Base-by-base conservation (phyloP, 805 yeast genomes). In the Hanseniaspora valbyensis region DNA sequence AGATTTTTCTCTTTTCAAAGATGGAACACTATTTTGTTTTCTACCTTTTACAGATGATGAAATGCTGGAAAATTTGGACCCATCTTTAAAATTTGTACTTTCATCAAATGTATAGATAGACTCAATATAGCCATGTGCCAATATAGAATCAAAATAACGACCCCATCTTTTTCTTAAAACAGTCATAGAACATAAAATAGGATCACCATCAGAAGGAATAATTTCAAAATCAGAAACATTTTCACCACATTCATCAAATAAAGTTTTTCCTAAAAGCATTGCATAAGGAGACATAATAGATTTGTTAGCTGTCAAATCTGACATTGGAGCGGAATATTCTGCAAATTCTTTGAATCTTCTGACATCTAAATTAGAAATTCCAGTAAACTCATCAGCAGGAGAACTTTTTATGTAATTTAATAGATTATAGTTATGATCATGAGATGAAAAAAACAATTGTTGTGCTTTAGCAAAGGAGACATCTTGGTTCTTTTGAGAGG, bases 141-240 rank as follows among this genome's bases (percentile, higher is more conserved):
- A 61, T 16, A 83, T 54, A 55, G 71, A 71, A 55, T 80, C 80
- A 59, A 84, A 84, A 54, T 75, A 80, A 30, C 76, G 63, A 0
- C 92, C 92, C 94, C 94, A 84, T 59, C 92, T 69, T 56, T 79
- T 81, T 56, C 83, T 70, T 49, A 84, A 68, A 3, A 83, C 66
- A 55, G 69, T 71, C 43, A 78, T 53, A 0, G 89, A 81, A 3
- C 80, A 77, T 0, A 81, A 77, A 14, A 81, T 69, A n/a, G 78
- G 65, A 41, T 77, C 80, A 7, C 89, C 90, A 57, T 78, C 84
- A n/a, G 76, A 69, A 1, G 84, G 74, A 9, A 83, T 72, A 44
- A 84, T 68, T 59, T 83, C 88, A 60, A 84, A 78, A 64, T 84
- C 92, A 0, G 87, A 73, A 6, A 83, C 64, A 7, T 78, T 68